Evolutionary conservation across 2,329 filamentous ascomycete species (phyloP), one percentile per base, ranked within the genome.

Genomic region (Camillea tinctor): DNA sequence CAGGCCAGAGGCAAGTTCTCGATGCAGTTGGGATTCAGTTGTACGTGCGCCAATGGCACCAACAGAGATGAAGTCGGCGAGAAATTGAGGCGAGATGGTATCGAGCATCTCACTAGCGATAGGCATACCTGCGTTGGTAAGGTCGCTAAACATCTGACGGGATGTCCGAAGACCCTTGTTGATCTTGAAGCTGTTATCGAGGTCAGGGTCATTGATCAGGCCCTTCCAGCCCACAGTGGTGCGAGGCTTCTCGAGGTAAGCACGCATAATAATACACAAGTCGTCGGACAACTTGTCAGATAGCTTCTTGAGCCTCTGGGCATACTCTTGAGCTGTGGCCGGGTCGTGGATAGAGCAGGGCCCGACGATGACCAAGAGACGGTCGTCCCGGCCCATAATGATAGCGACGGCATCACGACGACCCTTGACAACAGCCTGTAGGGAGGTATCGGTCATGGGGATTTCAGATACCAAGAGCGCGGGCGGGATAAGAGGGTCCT

Each of bases 171-270:
- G 85, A 56, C 95, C 95, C 84, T 98, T 98, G 87, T 99, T 99
- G 83, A 99, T 99, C 81, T 97, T 87, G 89, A 91, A 99, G 73
- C 90, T 95, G 76, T 95, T 89, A 77, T 99, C 92, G 75, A 99
- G 97, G 72, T 98, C 93, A 2, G 95, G 95, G 77, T 99, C 95
- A 79, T 99, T 99, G 84, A 99, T 97, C 76, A 99, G 84, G 56
- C 95, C 95, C 81, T 99, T 99, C 95, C 95, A 99, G 74, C 95
- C 95, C 54, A 99, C 93, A 0, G 95, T 99, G 54, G 95, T 99
- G 63, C 95, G 89, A 50, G 95, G 95, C 84, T 99, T 99, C 84
- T 99, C 95, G 55, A 99, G 89, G 85, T 99, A 99, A 73, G 93
- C 93, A 70, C 95, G 92, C 95, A 99, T 99, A 72, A 99, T 88